Conservation (phyloP, 192 early-diverging fungal genomes). For the Coemansia sp. region DNA sequence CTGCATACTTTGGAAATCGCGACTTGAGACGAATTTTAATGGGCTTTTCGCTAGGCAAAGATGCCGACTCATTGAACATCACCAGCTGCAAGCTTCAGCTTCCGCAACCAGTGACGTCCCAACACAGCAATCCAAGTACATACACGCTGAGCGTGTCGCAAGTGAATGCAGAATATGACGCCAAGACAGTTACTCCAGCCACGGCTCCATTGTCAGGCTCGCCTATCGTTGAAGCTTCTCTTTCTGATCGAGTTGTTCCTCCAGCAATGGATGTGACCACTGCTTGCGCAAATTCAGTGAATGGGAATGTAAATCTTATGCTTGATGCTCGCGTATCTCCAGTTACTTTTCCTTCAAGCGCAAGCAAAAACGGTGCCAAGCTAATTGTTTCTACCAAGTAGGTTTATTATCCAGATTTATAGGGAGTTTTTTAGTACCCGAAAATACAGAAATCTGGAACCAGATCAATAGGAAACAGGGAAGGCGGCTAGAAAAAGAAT, state of each 20-base stretch:
- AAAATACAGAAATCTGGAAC: too few species aligned
- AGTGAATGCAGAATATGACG: background rate
- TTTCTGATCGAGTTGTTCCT: background rate
- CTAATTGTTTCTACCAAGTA: background rate
- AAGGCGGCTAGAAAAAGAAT: too few species aligned
- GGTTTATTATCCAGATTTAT: too few species aligned
- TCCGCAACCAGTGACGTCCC: background rate
- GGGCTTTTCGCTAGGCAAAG: slow-evolving; percentile 12
- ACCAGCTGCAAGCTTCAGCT: background rate
- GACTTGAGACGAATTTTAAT: slow-evolving; percentile 34
- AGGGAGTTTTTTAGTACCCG: too few species aligned
- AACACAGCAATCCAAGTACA: background rate
- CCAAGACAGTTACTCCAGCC: background rate
- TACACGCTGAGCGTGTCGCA: background rate
- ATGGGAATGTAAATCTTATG: background rate
- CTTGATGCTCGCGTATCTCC: background rate
- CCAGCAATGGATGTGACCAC: background rate
- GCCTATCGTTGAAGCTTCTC: background rate
- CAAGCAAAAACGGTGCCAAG: background rate
- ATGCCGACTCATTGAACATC: background rate
- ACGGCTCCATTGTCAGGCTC: background rate
- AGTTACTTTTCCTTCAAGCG: background rate
- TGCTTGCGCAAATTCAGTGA: background rate
- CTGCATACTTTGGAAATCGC: slow-evolving; percentile 26
- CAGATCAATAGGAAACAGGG: too few species aligned